Base-by-base conservation (phyloP, 441 rosid species). In the Arabidopsis lyrata region DNA sequence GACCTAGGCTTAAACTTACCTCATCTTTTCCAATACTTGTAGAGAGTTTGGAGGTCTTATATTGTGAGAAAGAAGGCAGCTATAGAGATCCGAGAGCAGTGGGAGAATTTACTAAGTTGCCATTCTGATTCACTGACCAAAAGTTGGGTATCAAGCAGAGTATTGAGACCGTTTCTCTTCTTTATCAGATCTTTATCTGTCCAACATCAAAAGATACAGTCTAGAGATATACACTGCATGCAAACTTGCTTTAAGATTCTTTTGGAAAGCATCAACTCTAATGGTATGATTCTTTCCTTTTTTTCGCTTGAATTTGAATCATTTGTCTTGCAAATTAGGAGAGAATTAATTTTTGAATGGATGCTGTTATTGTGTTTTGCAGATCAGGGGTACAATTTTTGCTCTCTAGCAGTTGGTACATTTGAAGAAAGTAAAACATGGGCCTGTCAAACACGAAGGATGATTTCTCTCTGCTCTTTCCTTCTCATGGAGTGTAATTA, bases 21-120 rank as follows among this genome's bases (percentile, higher is more conserved):
- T 55, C 16, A 5, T 47, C 59, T 52, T 63, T 70, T 63, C 39
- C 56, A 16, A 38, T 32, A 22, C 62, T 73, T 74, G 41, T 80
- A 96, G 98, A 87, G 95, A 80, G 88, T 91, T n/a, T 96, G 98
- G 98, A 88, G 97, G 86, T 78, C 94, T 9, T 88, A 84, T 78
- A 61, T 45, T 73, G 86, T 82, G 74, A 85, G 83, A 44, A 91
- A 79, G 85, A 86, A 73, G 67, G 88, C 75, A 61, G 93, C 97
- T 41, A 15, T 76, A 72, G 79, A 78, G 86, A 77, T 96, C 70
- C 94, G 63, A 72, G 86, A 81, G 44, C 93, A 89, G 83, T 96
- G 99, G 99, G 90, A 83, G 73, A 68, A 59, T 55, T 50, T 78
- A 73, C 66, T 88, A 80, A 71, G 83, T 57, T 67, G 72, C 78